Percentiles rank a stretch among this genome's conserved stretches.
phyloP scores from a whole-genome alignment of 1,284 basidiomycete genomes.

The Apiotrichum porosum region DNA sequence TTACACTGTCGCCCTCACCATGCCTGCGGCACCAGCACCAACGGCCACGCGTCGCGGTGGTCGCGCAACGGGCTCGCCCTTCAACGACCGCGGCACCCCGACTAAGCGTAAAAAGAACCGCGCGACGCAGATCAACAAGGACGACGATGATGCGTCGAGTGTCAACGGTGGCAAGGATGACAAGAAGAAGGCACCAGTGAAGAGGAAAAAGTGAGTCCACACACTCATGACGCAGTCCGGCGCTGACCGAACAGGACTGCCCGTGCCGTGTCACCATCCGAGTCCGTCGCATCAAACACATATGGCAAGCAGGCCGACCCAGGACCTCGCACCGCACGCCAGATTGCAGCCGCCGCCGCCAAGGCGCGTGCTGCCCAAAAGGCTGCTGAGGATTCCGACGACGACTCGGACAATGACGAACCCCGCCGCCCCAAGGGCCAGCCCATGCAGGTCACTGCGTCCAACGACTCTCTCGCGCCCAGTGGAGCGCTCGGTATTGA shows the following conservation, averaged over 20 bases:
- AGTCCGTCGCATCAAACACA: constrained; percentile 39
- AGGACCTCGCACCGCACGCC: constrained; percentile 39
- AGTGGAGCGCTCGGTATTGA: constrained; percentile 17
- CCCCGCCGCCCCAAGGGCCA: constrained; percentile 13
- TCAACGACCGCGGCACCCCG: constrained; percentile 28
- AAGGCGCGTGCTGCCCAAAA: constrained; percentile 25
- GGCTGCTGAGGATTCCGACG: constrained; percentile 32
- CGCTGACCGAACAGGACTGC: constrained; percentile 21
- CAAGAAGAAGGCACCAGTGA: constrained; percentile 31
- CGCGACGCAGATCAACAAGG: constrained; percentile 22
- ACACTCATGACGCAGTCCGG: not conserved
- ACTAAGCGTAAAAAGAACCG: constrained; percentile 42
- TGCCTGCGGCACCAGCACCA: constrained; percentile 57
- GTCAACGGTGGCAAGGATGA: constrained; percentile 29
- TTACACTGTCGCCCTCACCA: constrained; percentile 60
- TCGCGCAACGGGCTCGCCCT: constrained; percentile 42
- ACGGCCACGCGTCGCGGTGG: constrained; percentile 30
- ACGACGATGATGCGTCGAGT: constrained; percentile 44
- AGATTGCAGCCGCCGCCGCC: constrained; percentile 42
- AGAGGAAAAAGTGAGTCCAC: constrained; percentile 41
- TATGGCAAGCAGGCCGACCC: constrained; percentile 30
- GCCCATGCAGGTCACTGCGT: constrained; percentile 21
- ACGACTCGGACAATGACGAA: constrained; percentile 27
- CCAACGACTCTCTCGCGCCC: constrained; percentile 25
- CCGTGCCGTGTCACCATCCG: constrained; percentile 39